Evolutionary conservation across 2,329 filamentous ascomycete species (phyloP), one percentile per base, ranked within the genome.

Genomic region (Rutstroemia sp.): DNA sequence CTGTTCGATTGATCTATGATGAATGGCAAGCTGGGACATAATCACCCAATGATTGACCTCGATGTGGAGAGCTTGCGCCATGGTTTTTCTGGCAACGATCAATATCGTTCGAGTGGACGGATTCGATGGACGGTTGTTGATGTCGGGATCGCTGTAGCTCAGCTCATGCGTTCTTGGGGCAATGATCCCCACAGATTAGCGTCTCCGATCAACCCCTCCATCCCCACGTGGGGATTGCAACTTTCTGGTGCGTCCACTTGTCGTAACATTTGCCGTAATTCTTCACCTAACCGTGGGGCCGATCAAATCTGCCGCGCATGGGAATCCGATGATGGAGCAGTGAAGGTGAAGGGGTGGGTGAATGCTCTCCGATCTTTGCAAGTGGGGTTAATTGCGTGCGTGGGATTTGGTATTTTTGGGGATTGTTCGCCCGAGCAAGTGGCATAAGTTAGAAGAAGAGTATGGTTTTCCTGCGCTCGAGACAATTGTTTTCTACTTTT

Each of bases 31-130:
- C 21, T 23, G 17, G 34, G 14, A 52, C 7, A 49, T 50, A 34
- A 34, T 21, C 46, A 49, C 16, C 3, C 46, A 25, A 42, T 49
- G 34, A 17, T 27, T 44, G 48, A n/a, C 16, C 9, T 30, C 0
- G 23, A 42, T 49, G 46, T 55, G 52, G 51, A 54, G 45, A 55
- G 52, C 45, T 50, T 44, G 45, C 17, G 45, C n/a, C 19, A 48
- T 49, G 17, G 38, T 5, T 6, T 45, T 19, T 9, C 19, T 21
- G 42, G 42, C 19, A 45, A 45, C 19, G 19, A 21, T 17, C 17
- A 19, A 19, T n/a, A 21, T 49, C 19, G 36, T n/a, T 49, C 17
- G 19, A 21, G 34, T 54, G 45, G 45, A 48, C 21, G 27, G 27
- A 36, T 23, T n/a, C n/a, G 23, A n/a, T 34, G 25, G 25, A 36